Conservation (phyloP, 257 asterid species). For the Apocynum venetum region DNA sequence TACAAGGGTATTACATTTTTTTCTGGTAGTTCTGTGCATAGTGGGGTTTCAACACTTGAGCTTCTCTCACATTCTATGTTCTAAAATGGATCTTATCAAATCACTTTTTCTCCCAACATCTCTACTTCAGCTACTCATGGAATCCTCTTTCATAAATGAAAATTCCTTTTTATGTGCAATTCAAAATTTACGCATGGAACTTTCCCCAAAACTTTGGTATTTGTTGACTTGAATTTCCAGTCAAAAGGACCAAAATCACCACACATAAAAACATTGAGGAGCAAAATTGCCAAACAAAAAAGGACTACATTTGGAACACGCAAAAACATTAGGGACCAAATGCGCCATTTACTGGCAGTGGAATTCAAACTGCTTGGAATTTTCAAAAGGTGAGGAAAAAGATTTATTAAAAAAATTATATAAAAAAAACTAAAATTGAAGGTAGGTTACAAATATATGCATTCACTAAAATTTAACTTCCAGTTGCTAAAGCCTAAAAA, state of each 20-base stretch:
- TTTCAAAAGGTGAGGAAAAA: too few relatives aligned
- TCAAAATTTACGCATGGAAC: too few relatives aligned
- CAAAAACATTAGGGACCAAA: too few relatives aligned
- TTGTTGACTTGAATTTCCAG: too few relatives aligned
- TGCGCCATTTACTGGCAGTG: too few relatives aligned
- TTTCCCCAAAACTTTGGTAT: too few relatives aligned
- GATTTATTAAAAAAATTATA: neutral
- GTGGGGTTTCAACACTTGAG: neutral
- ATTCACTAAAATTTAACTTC: neutral
- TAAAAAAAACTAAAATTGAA: neutral
- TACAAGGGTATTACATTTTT: neutral
- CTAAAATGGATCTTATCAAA: neutral
- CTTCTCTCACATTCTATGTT: neutral
- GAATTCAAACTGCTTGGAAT: too few relatives aligned
- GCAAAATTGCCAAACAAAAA: too few relatives aligned
- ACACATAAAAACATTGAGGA: too few relatives aligned
- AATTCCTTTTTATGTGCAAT: neutral
- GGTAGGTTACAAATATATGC: too few relatives aligned
- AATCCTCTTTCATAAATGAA: neutral
- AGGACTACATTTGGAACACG: too few relatives aligned
- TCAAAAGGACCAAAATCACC: too few relatives aligned
- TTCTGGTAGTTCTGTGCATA: neutral
- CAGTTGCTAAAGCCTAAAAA: neutral
- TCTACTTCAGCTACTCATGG: neutral
- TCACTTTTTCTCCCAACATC: neutral